These are phyloP conservation scores for Lentithecium fluviatile DNA, from an alignment of 495 filamentous ascomycete species.

Conservation along the genomic window DNA sequence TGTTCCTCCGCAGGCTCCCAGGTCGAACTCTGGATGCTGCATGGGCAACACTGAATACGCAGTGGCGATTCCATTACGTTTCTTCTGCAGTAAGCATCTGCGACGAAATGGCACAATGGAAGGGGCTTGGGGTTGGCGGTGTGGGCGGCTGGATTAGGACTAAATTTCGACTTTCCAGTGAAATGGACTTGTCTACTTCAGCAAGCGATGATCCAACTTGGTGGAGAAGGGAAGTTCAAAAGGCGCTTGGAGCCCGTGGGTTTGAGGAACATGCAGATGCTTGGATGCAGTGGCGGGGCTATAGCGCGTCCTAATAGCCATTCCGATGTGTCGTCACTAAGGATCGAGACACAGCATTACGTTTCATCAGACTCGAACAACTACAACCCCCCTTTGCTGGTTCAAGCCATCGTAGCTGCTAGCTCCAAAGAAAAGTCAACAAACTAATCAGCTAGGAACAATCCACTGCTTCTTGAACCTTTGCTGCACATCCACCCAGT, in stretches of 20 bases:
- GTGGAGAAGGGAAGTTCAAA: not conserved
- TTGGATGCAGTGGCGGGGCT: not conserved
- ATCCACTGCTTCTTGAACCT: no score
- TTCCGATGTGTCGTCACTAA: not conserved
- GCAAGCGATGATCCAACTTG: not conserved
- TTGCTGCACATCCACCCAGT: no score
- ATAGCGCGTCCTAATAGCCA: not conserved
- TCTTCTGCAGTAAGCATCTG: not conserved
- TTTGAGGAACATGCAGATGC: conserved; percentile 8
- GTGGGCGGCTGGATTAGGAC: conserved; percentile 9
- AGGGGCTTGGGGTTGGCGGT: not conserved
- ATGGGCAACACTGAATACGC: not conserved
- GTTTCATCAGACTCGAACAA: no score
- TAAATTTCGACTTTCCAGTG: not conserved
- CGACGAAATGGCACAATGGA: not conserved
- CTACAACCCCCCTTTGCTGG: no score
- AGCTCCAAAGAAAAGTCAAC: no score
- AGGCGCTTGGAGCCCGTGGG: conserved; percentile 4
- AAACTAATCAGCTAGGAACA: no score
- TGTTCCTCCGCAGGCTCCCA: not conserved
- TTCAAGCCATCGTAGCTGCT: no score
- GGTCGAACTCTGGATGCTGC: not conserved
- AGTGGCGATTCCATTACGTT: not conserved
- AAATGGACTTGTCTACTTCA: conserved; percentile 1
- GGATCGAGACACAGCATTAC: no score